Conservation (phyloP, 257 asterid genomes). For the Petunia axillaris region DNA sequence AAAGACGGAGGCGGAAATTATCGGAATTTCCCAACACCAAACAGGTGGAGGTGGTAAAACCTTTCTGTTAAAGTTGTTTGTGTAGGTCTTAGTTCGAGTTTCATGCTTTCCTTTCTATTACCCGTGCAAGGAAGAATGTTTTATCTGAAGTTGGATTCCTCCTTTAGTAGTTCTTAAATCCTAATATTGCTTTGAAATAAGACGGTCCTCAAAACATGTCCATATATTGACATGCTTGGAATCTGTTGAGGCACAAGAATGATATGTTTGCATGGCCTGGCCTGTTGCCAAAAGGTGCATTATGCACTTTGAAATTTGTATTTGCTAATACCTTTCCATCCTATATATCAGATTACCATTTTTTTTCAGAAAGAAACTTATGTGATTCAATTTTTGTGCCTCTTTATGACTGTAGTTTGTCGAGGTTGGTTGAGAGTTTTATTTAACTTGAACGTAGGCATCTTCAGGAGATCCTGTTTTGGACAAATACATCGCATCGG, state of each 20-base stretch:
- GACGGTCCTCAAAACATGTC: background rate
- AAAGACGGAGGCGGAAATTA: no score
- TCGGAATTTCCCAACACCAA: no score
- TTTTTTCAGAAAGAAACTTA: background rate
- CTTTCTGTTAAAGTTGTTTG: conserved; percentile 4
- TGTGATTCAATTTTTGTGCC: background rate
- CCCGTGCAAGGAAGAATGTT: background rate
- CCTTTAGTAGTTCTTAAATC: background rate
- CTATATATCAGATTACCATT: conserved; percentile 1
- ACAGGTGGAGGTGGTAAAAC: conserved; percentile 10
- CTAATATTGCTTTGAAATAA: background rate
- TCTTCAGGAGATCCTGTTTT: conserved; percentile 60
- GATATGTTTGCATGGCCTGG: background rate
- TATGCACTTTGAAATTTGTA: background rate
- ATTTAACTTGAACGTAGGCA: conserved; percentile 54
- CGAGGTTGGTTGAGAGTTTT: background rate
- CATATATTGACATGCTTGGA: background rate
- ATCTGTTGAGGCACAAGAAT: background rate
- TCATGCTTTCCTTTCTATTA: background rate
- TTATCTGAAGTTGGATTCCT: background rate
- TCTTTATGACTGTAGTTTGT: background rate
- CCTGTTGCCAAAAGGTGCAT: background rate
- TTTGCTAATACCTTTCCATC: background rate
- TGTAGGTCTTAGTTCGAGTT: background rate
- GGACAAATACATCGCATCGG: conserved; percentile 75